Base-by-base conservation (phyloP, 176 grass and related monocot species). In the Phoenix roebelenii region DNA sequence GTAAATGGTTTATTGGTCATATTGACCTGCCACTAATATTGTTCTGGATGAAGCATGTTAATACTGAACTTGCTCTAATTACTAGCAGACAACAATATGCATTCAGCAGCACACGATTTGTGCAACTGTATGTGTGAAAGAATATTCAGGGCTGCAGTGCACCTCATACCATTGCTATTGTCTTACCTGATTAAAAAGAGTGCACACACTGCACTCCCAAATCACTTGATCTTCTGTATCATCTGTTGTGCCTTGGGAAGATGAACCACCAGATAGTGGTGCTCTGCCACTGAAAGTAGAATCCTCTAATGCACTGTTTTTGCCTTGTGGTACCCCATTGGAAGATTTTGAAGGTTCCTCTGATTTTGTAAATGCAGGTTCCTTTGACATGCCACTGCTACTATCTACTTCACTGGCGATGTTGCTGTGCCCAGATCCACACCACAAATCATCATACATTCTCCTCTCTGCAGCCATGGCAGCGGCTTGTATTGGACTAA, bases 381-480 rank as follows among this genome's bases (percentile, higher is more conserved):
- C 5, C 26, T 20, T 39, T 20, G 52, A 55, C n/a, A 48, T 44
- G 28, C 53, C 60, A 15, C 24, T 26, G 19, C 10, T 35, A 23
- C 65, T 49, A 52, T 71, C 59, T 60, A 55, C 57, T 48, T 15
- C 65, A 44, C 15, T 32, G 57, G 18, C 26, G 7, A 15, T 17
- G 61, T 58, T 58, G 60, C 67, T 51, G 49, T 10, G 54, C 44
- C 50, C 68, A 62, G 93, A 98, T 50, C 76, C 93, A 55, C 93
- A 98, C 93, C 93, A 98, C 60, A 92, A 80, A 88, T 98, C 93
- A 30, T 98, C 93, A 15, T 83, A 73, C 81, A 92, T 74, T 74
- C 93, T 98, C 71, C 93, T 83, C 73, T 92, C 84, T 58, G 88
- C 82, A 28, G 84, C 93, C 93, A 98, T 98, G 55, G 93, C 93